A percentile compares a stretch with the other conserved stretches of the same genome.
phyloP scores from a whole-genome alignment of 2,329 filamentous ascomycete species.

The Sporothrix mexicana region DNA sequence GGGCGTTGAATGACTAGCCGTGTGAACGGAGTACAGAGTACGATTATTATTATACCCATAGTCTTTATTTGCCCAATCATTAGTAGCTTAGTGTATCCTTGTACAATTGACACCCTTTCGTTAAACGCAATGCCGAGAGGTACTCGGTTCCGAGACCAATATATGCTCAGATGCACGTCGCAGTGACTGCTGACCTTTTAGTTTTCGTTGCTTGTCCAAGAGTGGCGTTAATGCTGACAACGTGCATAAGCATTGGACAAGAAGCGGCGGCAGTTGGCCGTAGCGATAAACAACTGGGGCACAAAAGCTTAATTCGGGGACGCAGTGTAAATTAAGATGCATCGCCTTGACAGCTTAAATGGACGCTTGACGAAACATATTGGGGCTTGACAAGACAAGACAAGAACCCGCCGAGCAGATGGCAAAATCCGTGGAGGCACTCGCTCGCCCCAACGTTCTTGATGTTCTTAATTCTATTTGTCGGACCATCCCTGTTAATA shows the following conservation, averaged over 20 bases:
- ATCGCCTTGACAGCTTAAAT: too few species aligned
- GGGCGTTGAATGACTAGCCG: neutral
- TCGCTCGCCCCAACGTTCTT: neutral
- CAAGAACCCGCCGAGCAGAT: too few species aligned
- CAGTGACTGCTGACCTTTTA: neutral
- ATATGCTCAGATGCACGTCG: too few species aligned
- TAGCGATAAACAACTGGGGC: neutral
- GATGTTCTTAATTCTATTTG: neutral
- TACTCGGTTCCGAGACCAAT: too few species aligned
- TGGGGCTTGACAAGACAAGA: too few species aligned
- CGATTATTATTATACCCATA: neutral
- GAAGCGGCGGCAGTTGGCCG: neutral
- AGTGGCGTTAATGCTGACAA: slow-evolving; percentile 10
- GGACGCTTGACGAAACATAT: slow-evolving; percentile 5
- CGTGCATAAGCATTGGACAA: slow-evolving; percentile 19
- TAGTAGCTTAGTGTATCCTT: neutral
- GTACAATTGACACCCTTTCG: too few species aligned
- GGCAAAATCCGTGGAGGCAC: too few species aligned
- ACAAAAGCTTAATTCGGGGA: slow-evolving; percentile 9
- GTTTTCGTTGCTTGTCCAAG: neutral
- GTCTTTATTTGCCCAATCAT: too few species aligned
- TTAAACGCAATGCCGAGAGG: too few species aligned
- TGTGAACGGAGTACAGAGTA: too few species aligned
- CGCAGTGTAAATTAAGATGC: neutral
- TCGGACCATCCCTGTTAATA: neutral